Evolutionary conservation across 1,139 yeast species (phyloP), one percentile per base, ranked within the genome.

Genomic region (Magnusiomyces tetraspermus): DNA sequence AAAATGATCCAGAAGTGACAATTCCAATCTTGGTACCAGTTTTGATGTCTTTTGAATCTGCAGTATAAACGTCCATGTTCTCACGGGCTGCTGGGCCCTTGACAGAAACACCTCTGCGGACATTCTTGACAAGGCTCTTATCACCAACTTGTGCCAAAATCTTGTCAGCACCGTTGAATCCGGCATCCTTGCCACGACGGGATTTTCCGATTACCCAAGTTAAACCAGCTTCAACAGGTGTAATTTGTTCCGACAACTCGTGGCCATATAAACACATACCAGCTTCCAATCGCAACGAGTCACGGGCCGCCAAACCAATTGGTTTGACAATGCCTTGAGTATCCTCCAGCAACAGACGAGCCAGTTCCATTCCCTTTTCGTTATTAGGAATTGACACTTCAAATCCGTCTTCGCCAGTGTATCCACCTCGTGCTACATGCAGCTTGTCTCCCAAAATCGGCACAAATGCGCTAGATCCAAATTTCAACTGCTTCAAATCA

Each of bases 191-290:
- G 2, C 67, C 58, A 65, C 97, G 79, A 68, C 97, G 83, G 30
- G 79, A 65, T 73, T 89, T 88, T 48, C 95, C 88, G 52, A 92
- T 77, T 53, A 89, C 78, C 98, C 98, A 92, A 50, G 87, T 76
- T 60, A 92, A 76, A 0, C 92, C 81, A 0, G 95, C 95, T 63
- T 89, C 95, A 6, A 90, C 80, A 17, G 98, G 98, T 1, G 96
- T 83, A 45, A 78, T 81, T n/a, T 73, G 71, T 62, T 88, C 96
- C 57, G 76, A 78, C 62, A 92, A 76, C 69, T 92, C 98, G 67
- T 89, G 86, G 3, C 98, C 98, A 63, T 92, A 92, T 54, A 92
- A 77, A 70, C 98, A 92, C 97, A 92, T 87, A 44, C 98, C 98
- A 2, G 98, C 98, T 72, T 92, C 98, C 55, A 92, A 74, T 65